These are phyloP conservation scores for Sonneratia alba DNA, from an alignment of 345 rosid species.

Conservation along the genomic window DNA sequence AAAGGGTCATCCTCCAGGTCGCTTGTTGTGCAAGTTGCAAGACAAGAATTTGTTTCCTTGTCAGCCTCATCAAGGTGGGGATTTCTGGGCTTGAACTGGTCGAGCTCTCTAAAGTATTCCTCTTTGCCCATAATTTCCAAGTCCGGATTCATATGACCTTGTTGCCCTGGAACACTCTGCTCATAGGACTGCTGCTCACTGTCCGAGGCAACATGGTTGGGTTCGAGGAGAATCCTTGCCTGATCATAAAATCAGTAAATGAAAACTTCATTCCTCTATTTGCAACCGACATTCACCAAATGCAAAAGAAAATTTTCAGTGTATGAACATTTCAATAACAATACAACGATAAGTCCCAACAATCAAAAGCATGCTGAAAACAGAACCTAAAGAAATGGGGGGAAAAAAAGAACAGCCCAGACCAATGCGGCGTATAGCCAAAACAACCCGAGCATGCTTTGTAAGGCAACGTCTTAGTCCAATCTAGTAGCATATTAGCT, in stretches of 20 bases:
- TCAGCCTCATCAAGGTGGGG: constrained; percentile 36
- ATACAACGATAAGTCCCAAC: too few relatives aligned
- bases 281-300: not conserved
- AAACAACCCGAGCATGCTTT: not conserved
- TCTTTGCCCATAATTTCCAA: constrained; percentile 30
- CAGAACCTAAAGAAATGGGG: too few relatives aligned
- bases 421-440: not conserved
- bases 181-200: constrained; percentile 27
- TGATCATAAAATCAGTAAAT: constrained; percentile 23
- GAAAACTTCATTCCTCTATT: not conserved
- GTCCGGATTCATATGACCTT: constrained; percentile 19
- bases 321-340: not conserved
- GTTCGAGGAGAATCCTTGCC: constrained; percentile 83
- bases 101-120: constrained; percentile 41
- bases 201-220: constrained; percentile 33
- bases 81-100: constrained; percentile 43
- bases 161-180: constrained; percentile 17
- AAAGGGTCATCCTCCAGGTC: constrained; percentile 66
- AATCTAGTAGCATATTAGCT: not conserved
- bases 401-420: not conserved
- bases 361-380: not conserved
- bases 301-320: not conserved
- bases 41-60: constrained; percentile 68
- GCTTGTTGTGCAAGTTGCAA: constrained; percentile 80
- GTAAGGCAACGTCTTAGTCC: not conserved